Evolutionary conservation across 2,329 filamentous ascomycete genomes (phyloP).

Genomic region (Colletotrichum neosansevieriae): DNA sequence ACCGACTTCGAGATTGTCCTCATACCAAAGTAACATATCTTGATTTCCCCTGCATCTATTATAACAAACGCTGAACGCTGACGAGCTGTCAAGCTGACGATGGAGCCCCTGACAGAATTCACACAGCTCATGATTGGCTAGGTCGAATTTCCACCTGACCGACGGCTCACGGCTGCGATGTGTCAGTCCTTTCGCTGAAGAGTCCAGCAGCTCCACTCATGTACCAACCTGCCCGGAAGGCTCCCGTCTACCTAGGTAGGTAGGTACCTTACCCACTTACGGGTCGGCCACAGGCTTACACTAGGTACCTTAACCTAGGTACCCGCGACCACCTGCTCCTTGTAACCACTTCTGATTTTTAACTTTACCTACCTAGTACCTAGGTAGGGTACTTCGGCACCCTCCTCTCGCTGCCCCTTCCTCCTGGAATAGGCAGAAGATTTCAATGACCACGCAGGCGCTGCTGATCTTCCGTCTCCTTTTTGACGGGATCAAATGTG

Average conservation of each 20-base stretch:
- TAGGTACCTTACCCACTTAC: too few relatives aligned
- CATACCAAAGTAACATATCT: too few relatives aligned
- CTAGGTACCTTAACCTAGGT: too few relatives aligned
- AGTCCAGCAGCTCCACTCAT: background rate
- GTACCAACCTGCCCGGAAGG: too few relatives aligned
- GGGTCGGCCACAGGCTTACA: background rate
- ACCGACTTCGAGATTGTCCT: too few relatives aligned
- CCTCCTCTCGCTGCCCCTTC: background rate
- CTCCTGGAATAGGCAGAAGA: background rate
- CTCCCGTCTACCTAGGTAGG: background rate
- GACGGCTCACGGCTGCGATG: background rate
- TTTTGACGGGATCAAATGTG: background rate
- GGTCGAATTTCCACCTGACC: too few relatives aligned
- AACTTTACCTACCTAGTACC: background rate
- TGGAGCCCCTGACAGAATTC: too few relatives aligned
- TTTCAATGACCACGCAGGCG: constrained; percentile 10
- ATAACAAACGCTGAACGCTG: too few relatives aligned
- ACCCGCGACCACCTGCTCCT: background rate
- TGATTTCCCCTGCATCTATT: too few relatives aligned
- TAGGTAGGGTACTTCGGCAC: constrained; percentile 14
- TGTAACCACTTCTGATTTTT: background rate
- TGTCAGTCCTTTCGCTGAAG: constrained; percentile 7
- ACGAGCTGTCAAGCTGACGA: too few relatives aligned
- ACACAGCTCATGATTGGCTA: too few relatives aligned
- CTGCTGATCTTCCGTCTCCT: constrained; percentile 29